These are phyloP conservation scores for Wallacemonas sp. DNA, from an alignment of 208 protist species.

Conservation along the genomic window DNA sequence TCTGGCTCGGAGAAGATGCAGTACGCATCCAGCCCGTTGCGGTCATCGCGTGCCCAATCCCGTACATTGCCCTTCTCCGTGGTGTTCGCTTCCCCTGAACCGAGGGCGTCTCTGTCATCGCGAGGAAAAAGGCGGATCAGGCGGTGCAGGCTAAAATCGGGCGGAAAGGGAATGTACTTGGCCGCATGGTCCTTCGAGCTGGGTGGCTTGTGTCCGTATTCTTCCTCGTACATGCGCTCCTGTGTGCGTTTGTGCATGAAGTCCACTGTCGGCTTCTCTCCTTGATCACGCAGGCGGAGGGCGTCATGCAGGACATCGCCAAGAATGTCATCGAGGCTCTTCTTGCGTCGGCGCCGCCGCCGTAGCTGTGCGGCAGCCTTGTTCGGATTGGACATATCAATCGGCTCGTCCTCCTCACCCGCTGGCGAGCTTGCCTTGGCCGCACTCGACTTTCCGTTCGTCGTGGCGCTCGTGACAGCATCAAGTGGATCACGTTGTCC, in stretches of 20 bases:
- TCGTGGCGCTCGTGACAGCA: conserved; percentile 17
- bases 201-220: conserved; percentile 77
- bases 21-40: conserved; percentile 29
- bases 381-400: conserved; percentile 22
- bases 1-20: conserved; percentile 41
- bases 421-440: background rate
- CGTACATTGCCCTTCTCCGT: conserved; percentile 18
- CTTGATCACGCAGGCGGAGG: conserved; percentile 69
- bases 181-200: conserved; percentile 56
- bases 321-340: conserved; percentile 70
- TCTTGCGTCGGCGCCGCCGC: conserved; percentile 57
- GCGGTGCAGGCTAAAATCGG: conserved; percentile 63
- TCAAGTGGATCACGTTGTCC: conserved; percentile 49
- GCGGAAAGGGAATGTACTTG: conserved; percentile 79
- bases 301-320: conserved; percentile 84
- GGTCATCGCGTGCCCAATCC: conserved; percentile 15
- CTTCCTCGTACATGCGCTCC: conserved; percentile 83
- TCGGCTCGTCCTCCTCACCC: conserved; percentile 1
- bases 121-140: conserved; percentile 43
- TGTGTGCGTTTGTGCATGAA: conserved; percentile 87
- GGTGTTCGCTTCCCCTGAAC: background rate
- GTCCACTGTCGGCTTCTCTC: conserved; percentile 73
- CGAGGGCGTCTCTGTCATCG: background rate
- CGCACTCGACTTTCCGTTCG: background rate
- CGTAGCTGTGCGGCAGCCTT: conserved; percentile 26